phyloP scores from a whole-genome alignment of 2,329 filamentous ascomycete species.

The Neophaeococcomyces aloes region DNA sequence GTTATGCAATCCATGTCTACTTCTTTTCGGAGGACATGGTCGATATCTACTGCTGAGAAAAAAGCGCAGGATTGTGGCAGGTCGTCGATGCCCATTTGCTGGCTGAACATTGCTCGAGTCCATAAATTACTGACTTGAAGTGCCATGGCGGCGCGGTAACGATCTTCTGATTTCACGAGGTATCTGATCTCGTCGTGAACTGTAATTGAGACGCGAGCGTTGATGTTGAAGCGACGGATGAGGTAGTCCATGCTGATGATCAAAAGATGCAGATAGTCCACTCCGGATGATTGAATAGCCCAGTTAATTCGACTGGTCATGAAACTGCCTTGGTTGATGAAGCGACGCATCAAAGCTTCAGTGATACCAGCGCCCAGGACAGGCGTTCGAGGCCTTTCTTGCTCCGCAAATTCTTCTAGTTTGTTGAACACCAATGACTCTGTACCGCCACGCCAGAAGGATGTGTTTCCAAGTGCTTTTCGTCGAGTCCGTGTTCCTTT shows the following conservation, averaged over 20 bases:
- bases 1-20: conserved; percentile 97
- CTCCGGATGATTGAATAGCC: conserved; percentile 95
- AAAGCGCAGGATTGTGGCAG: conserved; percentile 89
- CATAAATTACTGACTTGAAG: conserved; percentile 89
- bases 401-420: conserved; percentile 93
- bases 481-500: conserved; percentile 79
- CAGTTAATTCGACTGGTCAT: conserved; percentile 96
- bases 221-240: conserved; percentile 69
- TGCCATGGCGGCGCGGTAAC: conserved; percentile 82
- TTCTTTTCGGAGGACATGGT: conserved; percentile 91
- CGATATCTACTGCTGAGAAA: conserved; percentile 91
- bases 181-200: conserved; percentile 98
- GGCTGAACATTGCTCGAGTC: conserved; percentile 94
- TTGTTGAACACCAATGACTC: conserved; percentile 98
- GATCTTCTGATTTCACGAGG: conserved; percentile 72
- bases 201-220: conserved; percentile 78
- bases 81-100: conserved; percentile 93
- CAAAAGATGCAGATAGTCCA: conserved; percentile 91
- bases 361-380: conserved; percentile 93
- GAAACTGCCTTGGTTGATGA: conserved; percentile 79
- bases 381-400: conserved; percentile 79
- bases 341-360: conserved; percentile 81
- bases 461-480: conserved; percentile 52
- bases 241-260: conserved; percentile 94
- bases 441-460: conserved; percentile 93